Base-by-base conservation (phyloP, 202 grass and related monocot species). In the Brachypodium distachyon region DNA sequence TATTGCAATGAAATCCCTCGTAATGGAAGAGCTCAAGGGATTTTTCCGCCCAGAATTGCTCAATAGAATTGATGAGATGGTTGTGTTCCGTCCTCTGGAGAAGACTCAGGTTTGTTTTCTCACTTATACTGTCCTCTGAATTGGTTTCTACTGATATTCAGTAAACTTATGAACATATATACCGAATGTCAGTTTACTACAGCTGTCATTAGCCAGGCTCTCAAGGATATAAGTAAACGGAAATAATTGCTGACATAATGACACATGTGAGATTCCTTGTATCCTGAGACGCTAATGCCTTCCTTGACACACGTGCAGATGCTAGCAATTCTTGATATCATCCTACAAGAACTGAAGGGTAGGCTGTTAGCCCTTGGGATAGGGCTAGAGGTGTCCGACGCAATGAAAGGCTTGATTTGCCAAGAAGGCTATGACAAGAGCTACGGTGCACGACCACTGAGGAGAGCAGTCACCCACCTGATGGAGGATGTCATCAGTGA, bases 51-150 rank as follows among this genome's bases (percentile, higher is more conserved):
- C 96, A 11, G 96, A 95, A 75, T 76, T 99, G 72, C 92, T 99
- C 57, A 99, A 99, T 61, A 90, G 96, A 85, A 88, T 99, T 12
- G 96, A 99, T 64, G 96, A 98, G 83, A 87, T 90, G 80, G 92
- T 99, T 55, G 85, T 99, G 38, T 96, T 99, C 87, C 92, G 85
- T 71, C 83, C 89, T 62, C 81, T 99, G 1, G 92, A 91, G 81
- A 90, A 91, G 77, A 70, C 85, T 78, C 96, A 99, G 92, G 89
- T 93, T 9, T 54, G 83, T 82, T 77, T n/a, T 77, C 76, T 61
- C 56, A 14, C 26, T 5, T 57, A 28, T 53, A 51, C 33, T 81
- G 86, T 10, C 8, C 46, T 75, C 21, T 60, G 62, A 50, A 19
- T 31, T 59, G 41, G 3, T 61, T 70, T 17, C 36, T n/a, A 53